Base-by-base conservation (phyloP, 257 asterid genomes). In the Petrea volubilis region DNA sequence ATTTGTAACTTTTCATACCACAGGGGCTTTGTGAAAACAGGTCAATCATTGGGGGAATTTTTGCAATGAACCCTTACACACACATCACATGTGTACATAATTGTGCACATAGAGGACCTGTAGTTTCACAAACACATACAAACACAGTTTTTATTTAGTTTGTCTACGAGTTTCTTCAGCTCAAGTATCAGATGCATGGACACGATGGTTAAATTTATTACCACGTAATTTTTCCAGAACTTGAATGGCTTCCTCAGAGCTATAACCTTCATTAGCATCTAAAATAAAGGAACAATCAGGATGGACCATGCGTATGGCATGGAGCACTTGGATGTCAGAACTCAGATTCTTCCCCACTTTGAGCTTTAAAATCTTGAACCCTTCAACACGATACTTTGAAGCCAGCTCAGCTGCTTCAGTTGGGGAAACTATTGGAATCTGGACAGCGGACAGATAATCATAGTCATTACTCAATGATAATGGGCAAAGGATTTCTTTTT, bases 181-280 rank as follows among this genome's bases (percentile, higher is more conserved):
- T 21, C 18, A 36, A 12, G 3, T 24, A 46, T 53, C 67, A 34
- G 20, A 50, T 25, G 49, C 41, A 31, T 17, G 58, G 24, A 55
- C 60, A 27, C 7, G 31, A 31, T 20, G 29, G 49, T 57, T 18
- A 38, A 44, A 29, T 17, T 17, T 2, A 63, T 68, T 89, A 92
- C 97, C 96, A 65, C 88, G 88, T 72, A 92, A 64, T 63, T 82
- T 88, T 57, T 83, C 86, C 38, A 92, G 96, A 72, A 92, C 96
- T 68, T 83, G 82, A 77, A 92, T 83, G 70, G 98, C 98, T 77
- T 92, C 96, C 58, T 79, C 80, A 25, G 94, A 81, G 44, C 49
- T 87, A 81, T 92, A 92, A 44, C 98, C 98, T 81, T 90, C 98
- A 78, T 92, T 92, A 74, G 96, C 98, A 85, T 92, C 98, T 72